A percentile compares a stretch with the other conserved stretches of the same genome.
These are phyloP conservation scores for Lathyrus tuberosus DNA, from an alignment of 306 rosid species.

Conservation along the genomic window DNA sequence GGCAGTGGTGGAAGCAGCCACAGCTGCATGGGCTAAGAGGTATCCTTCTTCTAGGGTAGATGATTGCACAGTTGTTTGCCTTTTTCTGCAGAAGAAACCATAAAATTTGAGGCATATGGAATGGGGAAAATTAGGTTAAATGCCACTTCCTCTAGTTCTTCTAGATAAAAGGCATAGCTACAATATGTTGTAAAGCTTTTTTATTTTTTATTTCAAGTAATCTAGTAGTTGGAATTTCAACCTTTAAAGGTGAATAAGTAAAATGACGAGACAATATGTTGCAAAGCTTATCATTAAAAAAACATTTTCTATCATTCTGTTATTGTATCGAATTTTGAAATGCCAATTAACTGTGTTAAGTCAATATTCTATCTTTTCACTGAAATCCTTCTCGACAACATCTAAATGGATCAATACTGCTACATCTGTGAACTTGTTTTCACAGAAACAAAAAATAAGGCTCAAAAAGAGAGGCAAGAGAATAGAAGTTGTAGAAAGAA, in stretches of 20 bases:
- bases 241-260: too few relatives aligned
- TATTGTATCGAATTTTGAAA: neutral
- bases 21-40: constrained; percentile 55
- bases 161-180: neutral
- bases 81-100: constrained; percentile 46
- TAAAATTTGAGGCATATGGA: neutral
- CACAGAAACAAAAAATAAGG: constrained; percentile 22
- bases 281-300: neutral
- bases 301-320: neutral
- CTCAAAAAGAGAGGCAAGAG: neutral
- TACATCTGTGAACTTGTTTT: constrained; percentile 20
- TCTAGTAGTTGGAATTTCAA: too few relatives aligned
- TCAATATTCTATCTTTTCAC: constrained; percentile 8
- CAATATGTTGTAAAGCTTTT: constrained; percentile 1
- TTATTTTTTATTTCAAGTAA: too few relatives aligned
- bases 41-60: constrained; percentile 56
- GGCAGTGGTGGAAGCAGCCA: constrained; percentile 66
- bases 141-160: neutral
- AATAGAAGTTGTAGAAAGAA: neutral
- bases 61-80: constrained; percentile 67
- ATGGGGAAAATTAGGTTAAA: constrained; percentile 8
- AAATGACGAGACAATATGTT: neutral
- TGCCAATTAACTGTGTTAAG: neutral
- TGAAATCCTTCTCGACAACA: constrained; percentile 11
- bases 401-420: constrained; percentile 10